Evolutionary conservation across 139 green algal species (phyloP), one percentile per base, ranked within the genome.

Genomic region (Chlamydomonas asymmetrica): DNA sequence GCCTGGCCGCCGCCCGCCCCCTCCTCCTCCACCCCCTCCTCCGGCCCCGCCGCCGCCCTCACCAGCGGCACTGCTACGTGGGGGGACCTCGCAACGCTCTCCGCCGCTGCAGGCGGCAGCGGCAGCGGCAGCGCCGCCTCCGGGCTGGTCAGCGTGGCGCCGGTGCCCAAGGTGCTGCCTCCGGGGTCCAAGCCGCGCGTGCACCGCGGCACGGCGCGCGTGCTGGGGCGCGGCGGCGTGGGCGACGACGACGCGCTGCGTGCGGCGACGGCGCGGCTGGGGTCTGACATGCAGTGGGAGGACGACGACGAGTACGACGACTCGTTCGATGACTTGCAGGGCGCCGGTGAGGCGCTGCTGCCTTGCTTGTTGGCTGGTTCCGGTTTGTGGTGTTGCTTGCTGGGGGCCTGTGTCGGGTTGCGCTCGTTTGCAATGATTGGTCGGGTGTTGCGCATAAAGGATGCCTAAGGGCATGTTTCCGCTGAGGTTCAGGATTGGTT

Each of bases 221-320:
- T 90, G 1, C 63, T 90, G 29, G 82, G 79, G 41, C 50, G 75
- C 4, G 22, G 82, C 32, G n/a, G n/a, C n/a, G n/a, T n/a, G n/a
- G n/a, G n/a, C n/a, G n/a, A n/a, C n/a, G 63, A 81, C 4, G 62
- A 66, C 20, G 66, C 81, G n/a, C 62, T 81, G 41, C 71, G 63
- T n/a, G 57, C 40, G 29, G 52, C 80, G 5, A 85, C 82, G 1
- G 72, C 60, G 25, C 65, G 54, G 20, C 69, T 85, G 29, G 86
- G 83, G 18, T 64, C 82, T 6, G 76, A 86, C 29, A 50, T 89
- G 50, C 88, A 96, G 70, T 94, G 81, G 71, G 89, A 88, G 75
- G 74, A 82, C 45, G 76, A 96, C 13, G 92, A 97, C 37, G 92
- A 97, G 67, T 97, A 96, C 64, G 92, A 96, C 78, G 92, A 97